phyloP scores from a whole-genome alignment of 441 rosid genomes.

The Arabidopsis lyrata region DNA sequence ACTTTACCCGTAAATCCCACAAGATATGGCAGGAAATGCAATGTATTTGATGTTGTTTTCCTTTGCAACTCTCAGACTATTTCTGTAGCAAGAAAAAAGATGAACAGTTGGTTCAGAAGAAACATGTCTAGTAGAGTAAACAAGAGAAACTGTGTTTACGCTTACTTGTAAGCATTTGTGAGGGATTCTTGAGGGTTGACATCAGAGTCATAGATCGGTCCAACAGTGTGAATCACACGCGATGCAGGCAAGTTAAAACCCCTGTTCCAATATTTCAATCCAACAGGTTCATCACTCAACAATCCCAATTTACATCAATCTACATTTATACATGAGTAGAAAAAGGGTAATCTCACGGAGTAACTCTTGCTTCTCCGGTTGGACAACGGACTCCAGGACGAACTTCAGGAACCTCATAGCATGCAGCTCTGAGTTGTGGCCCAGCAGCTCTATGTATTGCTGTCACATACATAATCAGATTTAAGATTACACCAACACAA shows the following conservation, averaged over 20 bases:
- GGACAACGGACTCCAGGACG: slow-evolving; percentile 81
- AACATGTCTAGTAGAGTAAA: not conserved
- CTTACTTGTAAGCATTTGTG: slow-evolving; percentile 66
- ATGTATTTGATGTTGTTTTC: slow-evolving; percentile 74
- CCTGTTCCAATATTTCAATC: slow-evolving; percentile 51
- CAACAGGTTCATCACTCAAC: slow-evolving; percentile 20
- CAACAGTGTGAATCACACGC: slow-evolving; percentile 86
- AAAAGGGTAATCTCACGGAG: slow-evolving; percentile 53
- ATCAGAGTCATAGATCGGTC: slow-evolving; percentile 72
- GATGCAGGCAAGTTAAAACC: slow-evolving; percentile 86
- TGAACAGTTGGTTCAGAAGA: not conserved
- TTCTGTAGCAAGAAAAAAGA: slow-evolving; percentile 53
- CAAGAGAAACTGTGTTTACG: not conserved
- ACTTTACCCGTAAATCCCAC: slow-evolving; percentile 72
- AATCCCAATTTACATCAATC: not conserved
- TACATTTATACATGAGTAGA: not conserved
- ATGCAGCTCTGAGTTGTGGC: slow-evolving; percentile 76
- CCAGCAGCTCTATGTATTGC: slow-evolving; percentile 96
- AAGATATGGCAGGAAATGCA: slow-evolving; percentile 92
- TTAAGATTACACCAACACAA: not conserved
- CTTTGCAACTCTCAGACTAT: slow-evolving; percentile 75
- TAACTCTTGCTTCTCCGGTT: slow-evolving; percentile 85
- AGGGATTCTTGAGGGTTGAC: slow-evolving; percentile 62
- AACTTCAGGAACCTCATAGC: slow-evolving; percentile 80
- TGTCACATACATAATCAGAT: slow-evolving; percentile 31